These are phyloP conservation scores for Nannochloropsis gaditana DNA, from an alignment of 108 stramenopile species.

Conservation along the genomic window DNA sequence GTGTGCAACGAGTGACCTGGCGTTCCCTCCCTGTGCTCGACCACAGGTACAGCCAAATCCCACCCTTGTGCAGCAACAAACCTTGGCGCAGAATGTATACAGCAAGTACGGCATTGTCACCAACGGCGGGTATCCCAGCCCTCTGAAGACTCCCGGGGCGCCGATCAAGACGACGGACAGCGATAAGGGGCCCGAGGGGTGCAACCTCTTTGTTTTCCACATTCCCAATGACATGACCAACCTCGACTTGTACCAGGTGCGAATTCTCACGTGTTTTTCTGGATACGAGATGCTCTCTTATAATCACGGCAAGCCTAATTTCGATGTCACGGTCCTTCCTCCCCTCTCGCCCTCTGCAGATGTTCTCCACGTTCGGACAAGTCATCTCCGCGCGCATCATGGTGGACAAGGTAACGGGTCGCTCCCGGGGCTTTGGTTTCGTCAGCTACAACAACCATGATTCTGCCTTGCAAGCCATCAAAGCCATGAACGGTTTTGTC, in stretches of 20 bases:
- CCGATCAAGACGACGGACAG: slow-evolving; percentile 45
- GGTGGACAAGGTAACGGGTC: slow-evolving; percentile 86
- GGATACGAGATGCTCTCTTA: background rate
- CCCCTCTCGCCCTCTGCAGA: slow-evolving; percentile 45
- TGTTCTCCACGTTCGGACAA: slow-evolving; percentile 80
- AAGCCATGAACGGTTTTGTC: slow-evolving; percentile 73
- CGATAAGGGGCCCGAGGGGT: slow-evolving; percentile 60
- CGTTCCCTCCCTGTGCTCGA: no score
- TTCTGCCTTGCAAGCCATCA: slow-evolving; percentile 85
- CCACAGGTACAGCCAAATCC: background rate
- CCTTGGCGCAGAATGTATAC: background rate
- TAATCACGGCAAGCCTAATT: background rate
- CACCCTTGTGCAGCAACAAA: background rate
- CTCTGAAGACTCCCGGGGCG: slow-evolving; percentile 38
- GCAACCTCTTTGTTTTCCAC: slow-evolving; percentile 96
- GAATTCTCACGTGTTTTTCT: background rate
- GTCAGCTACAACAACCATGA: slow-evolving; percentile 83
- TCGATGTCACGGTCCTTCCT: background rate
- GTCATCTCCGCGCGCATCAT: slow-evolving; percentile 89
- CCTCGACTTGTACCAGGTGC: slow-evolving; percentile 65
- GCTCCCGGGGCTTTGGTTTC: slow-evolving; percentile 93
- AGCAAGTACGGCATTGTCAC: background rate
- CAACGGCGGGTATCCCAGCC: background rate
- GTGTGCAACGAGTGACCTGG: no score
- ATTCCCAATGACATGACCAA: slow-evolving; percentile 94